Base-by-base conservation (phyloP, 305 asterid genomes). In the Rubia occidens region DNA sequence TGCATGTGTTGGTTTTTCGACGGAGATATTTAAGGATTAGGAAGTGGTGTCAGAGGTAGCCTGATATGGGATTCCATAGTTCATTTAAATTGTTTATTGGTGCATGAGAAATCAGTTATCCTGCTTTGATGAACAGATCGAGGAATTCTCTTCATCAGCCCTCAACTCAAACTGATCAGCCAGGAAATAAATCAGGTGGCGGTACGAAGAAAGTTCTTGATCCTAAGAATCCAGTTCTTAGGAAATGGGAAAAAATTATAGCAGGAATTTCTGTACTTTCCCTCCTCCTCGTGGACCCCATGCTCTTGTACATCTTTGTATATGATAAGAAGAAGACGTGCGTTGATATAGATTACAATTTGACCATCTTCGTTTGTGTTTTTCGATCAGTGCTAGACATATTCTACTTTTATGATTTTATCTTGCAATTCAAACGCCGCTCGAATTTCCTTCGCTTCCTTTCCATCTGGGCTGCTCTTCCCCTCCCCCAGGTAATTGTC, bases 401-500 rank as follows among this genome's bases (percentile, higher is more conserved):
- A 3, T 51, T 51, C 56, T 51, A 51, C 21, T 51, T 5, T 51
- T 51, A 51, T 51, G 56, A 51, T 51, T 18, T 17, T 14, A 51
- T 51, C 56, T 51, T 51, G 20, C 21, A 51, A 51, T 51, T 14
- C 15, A 51, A 15, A 51, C 4, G 37, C 37, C 37, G 5, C 37
- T 51, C 56, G 0, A 15, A 51, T 17, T 1, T 51, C 21, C 6
- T 14, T 0, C 1, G 56, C 20, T 15, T 51, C 20, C 9, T 15
- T 2, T 88, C 87, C 66, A 9, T 88, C 49, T 71, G 81, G 51
- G 78, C 93, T 11, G 71, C 83, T 65, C 91, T 88, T 70, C 96
- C 96, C 51, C 55, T 86, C 44, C 95, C 90, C 43, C 95, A 88
- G 87, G 91, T 88, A 10, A 51, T 51, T 51, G 21, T 51, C 6